Percentiles rank a stretch among this genome's conserved stretches.
These are phyloP conservation scores for Cytospora leucostoma DNA, from an alignment of 2,329 filamentous ascomycete species.

Conservation along the genomic window DNA sequence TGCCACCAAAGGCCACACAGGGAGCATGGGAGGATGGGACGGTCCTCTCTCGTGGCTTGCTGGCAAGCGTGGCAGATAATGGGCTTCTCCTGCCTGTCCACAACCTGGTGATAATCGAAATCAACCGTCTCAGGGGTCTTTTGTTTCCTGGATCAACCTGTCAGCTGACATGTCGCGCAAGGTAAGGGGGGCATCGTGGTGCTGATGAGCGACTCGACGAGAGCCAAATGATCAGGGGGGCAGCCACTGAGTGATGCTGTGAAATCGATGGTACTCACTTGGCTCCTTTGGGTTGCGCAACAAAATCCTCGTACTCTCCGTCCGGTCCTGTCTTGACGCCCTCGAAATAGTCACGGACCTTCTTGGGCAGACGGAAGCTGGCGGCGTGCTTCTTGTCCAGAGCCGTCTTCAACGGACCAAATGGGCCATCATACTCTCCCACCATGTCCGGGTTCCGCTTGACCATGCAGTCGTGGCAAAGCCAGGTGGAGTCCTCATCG, in stretches of 20 bases:
- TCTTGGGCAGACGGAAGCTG: constrained; percentile 70
- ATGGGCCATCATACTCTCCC: constrained; percentile 56
- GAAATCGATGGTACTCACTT: constrained; percentile 54
- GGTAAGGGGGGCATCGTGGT: not conserved
- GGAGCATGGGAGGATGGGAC: constrained; percentile 84
- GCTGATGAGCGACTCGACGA: not conserved
- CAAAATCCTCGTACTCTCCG: constrained; percentile 77
- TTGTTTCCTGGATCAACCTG: constrained; percentile 47
- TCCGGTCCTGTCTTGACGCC: constrained; percentile 75
- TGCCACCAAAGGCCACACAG: constrained; percentile 84
- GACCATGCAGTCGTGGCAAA: constrained; percentile 71
- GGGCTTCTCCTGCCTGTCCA: constrained; percentile 70
- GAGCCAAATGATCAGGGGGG: too few species aligned
- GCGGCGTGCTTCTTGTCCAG: constrained; percentile 70
- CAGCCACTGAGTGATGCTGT: not conserved
- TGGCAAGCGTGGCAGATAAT: constrained; percentile 80
- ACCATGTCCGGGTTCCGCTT: constrained; percentile 50
- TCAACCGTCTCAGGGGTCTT: constrained; percentile 63
- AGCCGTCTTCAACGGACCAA: constrained; percentile 61
- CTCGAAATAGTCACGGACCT: constrained; percentile 75
- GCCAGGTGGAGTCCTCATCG: constrained; percentile 67
- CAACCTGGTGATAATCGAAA: constrained; percentile 67
- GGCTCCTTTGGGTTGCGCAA: constrained; percentile 54
- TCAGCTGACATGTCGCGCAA: constrained; percentile 35
- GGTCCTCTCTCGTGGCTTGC: constrained; percentile 60